Conservation (phyloP, 192 early-diverging fungal species). For the Lunasporangiospora selenospora region DNA sequence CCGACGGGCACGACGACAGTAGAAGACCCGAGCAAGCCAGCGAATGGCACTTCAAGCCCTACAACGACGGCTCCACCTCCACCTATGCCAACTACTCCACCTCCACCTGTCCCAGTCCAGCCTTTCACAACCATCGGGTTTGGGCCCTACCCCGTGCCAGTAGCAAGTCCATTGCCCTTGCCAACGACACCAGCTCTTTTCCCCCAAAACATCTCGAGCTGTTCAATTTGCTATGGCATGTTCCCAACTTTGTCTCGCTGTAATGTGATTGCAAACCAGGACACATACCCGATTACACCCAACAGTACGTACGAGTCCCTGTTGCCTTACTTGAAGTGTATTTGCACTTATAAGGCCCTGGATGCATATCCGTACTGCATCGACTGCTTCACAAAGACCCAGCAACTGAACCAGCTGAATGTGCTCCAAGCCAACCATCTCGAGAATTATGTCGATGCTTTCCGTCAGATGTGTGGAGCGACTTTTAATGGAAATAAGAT, state of each 20-base stretch:
- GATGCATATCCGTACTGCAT: constrained; percentile 39
- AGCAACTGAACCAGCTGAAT: constrained; percentile 22
- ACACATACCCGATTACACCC: constrained; percentile 25
- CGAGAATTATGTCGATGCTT: constrained; percentile 32
- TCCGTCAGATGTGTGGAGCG: constrained; percentile 33
- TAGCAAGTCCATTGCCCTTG: constrained; percentile 4
- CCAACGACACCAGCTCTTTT: constrained; percentile 30
- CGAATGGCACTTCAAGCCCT: too few relatives aligned
- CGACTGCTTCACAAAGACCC: constrained; percentile 38
- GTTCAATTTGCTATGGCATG: constrained; percentile 38
- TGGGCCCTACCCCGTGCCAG: neutral
- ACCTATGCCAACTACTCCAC: constrained; percentile 5
- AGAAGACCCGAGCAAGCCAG: too few relatives aligned
- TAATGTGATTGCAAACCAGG: constrained; percentile 30
- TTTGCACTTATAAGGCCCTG: constrained; percentile 33
- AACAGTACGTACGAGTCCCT: constrained; percentile 22
- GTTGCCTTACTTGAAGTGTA: constrained; percentile 32
- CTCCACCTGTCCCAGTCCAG: constrained; percentile 11
- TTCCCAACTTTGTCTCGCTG: constrained; percentile 33
- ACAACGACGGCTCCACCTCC: neutral
- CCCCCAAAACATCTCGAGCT: constrained; percentile 39
- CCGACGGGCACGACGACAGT: too few relatives aligned
- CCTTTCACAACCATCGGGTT: constrained; percentile 20
- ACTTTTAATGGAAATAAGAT: constrained; percentile 36
- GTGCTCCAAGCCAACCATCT: constrained; percentile 33